A percentile compares a stretch with the other conserved stretches of the same genome.
These are phyloP conservation scores for Fusarium papillatum DNA, from an alignment of 2,329 filamentous ascomycete genomes.

Conservation along the genomic window DNA sequence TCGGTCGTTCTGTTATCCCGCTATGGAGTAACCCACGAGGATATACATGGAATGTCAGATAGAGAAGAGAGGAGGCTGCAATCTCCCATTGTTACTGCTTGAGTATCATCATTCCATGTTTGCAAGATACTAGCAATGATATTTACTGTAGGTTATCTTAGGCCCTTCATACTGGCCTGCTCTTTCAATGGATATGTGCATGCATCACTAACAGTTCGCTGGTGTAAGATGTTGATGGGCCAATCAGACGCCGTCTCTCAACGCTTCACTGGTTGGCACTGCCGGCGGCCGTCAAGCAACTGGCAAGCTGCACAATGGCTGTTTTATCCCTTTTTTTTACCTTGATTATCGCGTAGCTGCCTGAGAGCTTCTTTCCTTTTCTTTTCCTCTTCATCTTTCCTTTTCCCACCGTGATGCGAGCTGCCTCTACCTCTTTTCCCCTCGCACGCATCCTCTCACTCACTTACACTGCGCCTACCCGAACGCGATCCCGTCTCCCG, in stretches of 20 bases:
- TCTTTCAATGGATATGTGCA: neutral
- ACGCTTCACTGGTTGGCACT: conserved; percentile 4
- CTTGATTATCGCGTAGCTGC: neutral
- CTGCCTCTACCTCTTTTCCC: neutral
- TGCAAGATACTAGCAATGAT: neutral
- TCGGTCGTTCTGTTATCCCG: neutral
- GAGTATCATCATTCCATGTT: neutral
- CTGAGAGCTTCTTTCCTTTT: neutral
- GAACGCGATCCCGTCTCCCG: neutral
- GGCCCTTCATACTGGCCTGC: neutral
- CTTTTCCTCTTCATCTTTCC: too few relatives aligned
- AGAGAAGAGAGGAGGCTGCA: neutral
- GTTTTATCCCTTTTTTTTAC: neutral
- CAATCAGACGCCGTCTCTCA: neutral
- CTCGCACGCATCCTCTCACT: neutral
- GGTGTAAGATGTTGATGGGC: neutral
- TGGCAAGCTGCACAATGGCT: conserved; percentile 8
- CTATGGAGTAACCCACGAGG: neutral
- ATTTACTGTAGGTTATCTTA: neutral
- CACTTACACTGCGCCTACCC: neutral
- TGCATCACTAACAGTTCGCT: neutral
- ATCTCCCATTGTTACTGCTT: neutral
- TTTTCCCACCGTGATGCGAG: neutral
- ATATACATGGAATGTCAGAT: neutral
- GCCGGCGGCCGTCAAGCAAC: conserved; percentile 9